Evolutionary conservation across 2,329 filamentous ascomycete species (phyloP).

Genomic region (Diplodia corticola): DNA sequence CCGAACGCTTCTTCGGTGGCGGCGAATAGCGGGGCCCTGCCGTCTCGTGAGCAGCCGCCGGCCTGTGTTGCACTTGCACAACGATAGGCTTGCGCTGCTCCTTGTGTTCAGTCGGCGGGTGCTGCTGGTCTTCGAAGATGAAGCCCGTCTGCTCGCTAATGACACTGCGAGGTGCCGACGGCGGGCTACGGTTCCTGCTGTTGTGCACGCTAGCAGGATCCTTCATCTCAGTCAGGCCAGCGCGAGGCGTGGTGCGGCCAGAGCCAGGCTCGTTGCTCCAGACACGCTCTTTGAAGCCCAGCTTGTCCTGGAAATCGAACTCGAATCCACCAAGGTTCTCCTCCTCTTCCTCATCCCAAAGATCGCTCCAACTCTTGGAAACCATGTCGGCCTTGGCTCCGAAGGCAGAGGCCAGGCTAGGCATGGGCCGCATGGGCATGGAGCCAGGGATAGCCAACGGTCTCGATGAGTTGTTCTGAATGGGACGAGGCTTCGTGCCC

Average conservation of each 20-base stretch:
- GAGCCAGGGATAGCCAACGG: conserved; percentile 80
- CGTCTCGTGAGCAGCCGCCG: not conserved
- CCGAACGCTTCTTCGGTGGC: conserved; percentile 63
- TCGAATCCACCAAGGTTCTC: conserved; percentile 63
- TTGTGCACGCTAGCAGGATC: conserved; percentile 55
- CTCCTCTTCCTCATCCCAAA: conserved; percentile 97
- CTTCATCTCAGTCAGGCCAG: conserved; percentile 56
- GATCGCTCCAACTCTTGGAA: conserved; percentile 98
- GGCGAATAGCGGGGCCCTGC: conserved; percentile 59
- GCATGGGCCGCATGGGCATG: conserved; percentile 64
- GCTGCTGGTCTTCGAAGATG: conserved; percentile 75
- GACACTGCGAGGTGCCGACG: conserved; percentile 37
- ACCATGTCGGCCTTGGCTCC: conserved; percentile 74
- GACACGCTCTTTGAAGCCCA: conserved; percentile 36
- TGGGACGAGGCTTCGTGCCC: conserved; percentile 50
- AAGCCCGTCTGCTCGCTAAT: conserved; percentile 69
- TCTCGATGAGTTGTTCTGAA: conserved; percentile 59
- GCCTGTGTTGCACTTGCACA: conserved; percentile 31
- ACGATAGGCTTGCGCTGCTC: conserved; percentile 25
- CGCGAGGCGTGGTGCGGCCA: conserved; percentile 52
- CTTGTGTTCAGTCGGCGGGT: conserved; percentile 56
- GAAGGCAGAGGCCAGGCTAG: conserved; percentile 76
- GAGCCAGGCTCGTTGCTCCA: conserved; percentile 41
- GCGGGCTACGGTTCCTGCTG: conserved; percentile 41
- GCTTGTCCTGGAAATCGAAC: conserved; percentile 45